Conservation (phyloP, 2,329 filamentous ascomycete genomes). For the Trichoderma sp. region DNA sequence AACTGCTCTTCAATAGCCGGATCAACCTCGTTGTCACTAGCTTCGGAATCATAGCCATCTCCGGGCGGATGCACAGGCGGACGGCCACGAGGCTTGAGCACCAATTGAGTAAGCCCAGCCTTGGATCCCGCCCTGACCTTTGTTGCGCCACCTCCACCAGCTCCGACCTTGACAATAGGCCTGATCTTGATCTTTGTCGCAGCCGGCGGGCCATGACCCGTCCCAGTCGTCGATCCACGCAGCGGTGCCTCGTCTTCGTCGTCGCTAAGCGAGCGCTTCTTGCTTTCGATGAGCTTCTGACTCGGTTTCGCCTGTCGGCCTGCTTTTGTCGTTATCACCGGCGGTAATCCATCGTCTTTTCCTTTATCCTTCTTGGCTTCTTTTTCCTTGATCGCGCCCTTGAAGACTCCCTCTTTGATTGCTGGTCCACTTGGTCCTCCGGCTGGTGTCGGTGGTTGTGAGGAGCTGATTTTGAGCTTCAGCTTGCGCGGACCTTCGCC, state of each 20-base stretch:
- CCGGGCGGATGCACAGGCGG: slow-evolving; percentile 72
- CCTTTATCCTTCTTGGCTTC: slow-evolving; percentile 15
- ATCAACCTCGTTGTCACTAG: slow-evolving; percentile 85
- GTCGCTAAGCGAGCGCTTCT: slow-evolving; percentile 64
- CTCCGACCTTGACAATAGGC: slow-evolving; percentile 30
- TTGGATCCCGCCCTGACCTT: slow-evolving; percentile 40
- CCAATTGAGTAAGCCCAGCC: slow-evolving; percentile 43
- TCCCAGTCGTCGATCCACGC: slow-evolving; percentile 53
- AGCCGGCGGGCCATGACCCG: slow-evolving; percentile 40
- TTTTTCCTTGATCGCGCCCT: slow-evolving; percentile 22
- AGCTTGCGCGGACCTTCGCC: slow-evolving; percentile 44
- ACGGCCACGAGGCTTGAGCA: slow-evolving; percentile 68
- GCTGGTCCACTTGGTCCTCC: slow-evolving; percentile 17
- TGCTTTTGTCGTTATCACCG: slow-evolving; percentile 58
- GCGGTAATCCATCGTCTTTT: slow-evolving; percentile 23
- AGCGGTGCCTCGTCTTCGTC: slow-evolving; percentile 49
- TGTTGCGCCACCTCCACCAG: slow-evolving; percentile 2
- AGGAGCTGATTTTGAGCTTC: slow-evolving; percentile 49
- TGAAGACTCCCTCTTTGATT: slow-evolving; percentile 4
- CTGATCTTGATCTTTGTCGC: slow-evolving; percentile 60
- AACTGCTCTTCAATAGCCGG: slow-evolving; percentile 90
- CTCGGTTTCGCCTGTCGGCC: slow-evolving; percentile 63
- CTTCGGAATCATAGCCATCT: slow-evolving; percentile 95
- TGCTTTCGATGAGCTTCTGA: slow-evolving; percentile 59
- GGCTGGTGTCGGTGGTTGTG: slow-evolving; percentile 46